Conservation (phyloP, 768 basidiomycete species). For the Tulasnella sp. region DNA sequence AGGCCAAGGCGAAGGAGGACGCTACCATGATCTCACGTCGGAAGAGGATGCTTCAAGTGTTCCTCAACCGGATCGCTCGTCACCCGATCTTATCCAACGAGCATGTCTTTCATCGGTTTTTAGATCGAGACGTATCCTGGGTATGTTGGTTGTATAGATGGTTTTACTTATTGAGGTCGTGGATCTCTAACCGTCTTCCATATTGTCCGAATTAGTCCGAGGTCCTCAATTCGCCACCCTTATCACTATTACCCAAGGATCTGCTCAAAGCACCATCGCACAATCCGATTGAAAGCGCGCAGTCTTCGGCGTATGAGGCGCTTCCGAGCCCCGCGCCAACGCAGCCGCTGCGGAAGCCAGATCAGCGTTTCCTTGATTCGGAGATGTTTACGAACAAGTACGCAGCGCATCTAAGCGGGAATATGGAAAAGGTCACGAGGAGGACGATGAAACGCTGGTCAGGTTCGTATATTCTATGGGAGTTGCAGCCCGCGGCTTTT, state of each 20-base stretch:
- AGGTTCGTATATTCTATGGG: constrained; percentile 38
- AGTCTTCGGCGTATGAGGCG: constrained; percentile 64
- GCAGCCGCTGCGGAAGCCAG: constrained; percentile 81
- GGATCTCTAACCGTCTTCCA: neutral
- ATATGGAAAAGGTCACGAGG: constrained; percentile 94
- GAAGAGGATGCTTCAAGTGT: constrained; percentile 91
- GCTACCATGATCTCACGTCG: constrained; percentile 80
- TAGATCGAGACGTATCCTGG: constrained; percentile 96
- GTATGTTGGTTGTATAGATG: too few relatives aligned
- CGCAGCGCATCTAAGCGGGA: constrained; percentile 78
- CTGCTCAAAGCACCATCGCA: constrained; percentile 91
- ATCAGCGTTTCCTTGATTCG: constrained; percentile 92
- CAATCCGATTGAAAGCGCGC: constrained; percentile 74
- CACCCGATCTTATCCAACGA: constrained; percentile 96
- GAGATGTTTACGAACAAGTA: constrained; percentile 96
- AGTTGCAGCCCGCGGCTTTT: neutral
- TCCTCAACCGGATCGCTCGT: constrained; percentile 76
- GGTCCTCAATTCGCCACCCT: constrained; percentile 83
- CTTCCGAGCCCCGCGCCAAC: constrained; percentile 84
- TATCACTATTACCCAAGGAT: constrained; percentile 89
- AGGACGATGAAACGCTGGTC: constrained; percentile 90
- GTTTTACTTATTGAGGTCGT: constrained; percentile 1
- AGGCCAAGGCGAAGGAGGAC: constrained; percentile 94
- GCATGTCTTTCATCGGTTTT: constrained; percentile 90
- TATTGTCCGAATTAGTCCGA: constrained; percentile 59